phyloP scores from a whole-genome alignment of 352 stramenopile species.

The Peronospora farinosa region DNA sequence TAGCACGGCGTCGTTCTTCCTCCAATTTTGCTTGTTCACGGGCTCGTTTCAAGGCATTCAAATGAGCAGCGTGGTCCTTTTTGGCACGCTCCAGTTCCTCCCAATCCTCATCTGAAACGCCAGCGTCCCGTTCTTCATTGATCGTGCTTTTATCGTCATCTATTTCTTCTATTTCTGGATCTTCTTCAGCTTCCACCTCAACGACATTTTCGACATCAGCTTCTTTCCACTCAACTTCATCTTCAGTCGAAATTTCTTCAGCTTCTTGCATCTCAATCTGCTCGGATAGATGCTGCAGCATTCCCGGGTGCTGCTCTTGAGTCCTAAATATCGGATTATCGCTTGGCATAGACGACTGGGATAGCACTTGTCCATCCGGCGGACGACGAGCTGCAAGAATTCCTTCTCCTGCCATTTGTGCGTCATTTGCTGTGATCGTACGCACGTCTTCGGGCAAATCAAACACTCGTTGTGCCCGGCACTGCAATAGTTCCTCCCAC shows the following conservation, averaged over 20 bases:
- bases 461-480: slow-evolving; percentile 54
- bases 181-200: slow-evolving; percentile 22
- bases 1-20: slow-evolving; percentile 33
- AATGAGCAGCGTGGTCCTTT: slow-evolving; percentile 32
- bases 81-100: slow-evolving; percentile 61
- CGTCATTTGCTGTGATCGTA: slow-evolving; percentile 42
- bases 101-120: slow-evolving; percentile 61
- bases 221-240: slow-evolving; percentile 11
- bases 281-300: neutral
- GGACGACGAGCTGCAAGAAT: slow-evolving; percentile 40
- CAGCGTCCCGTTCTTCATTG: slow-evolving; percentile 30
- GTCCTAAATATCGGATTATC: slow-evolving; percentile 6
- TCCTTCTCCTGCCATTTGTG: slow-evolving; percentile 26
- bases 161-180: slow-evolving; percentile 13
- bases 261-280: slow-evolving; percentile 6
- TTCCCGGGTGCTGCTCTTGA: slow-evolving; percentile 1
- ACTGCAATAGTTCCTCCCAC: slow-evolving; percentile 59
- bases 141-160: neutral
- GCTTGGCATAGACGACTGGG: slow-evolving; percentile 8
- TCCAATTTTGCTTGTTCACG: slow-evolving; percentile 33
- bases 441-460: slow-evolving; percentile 36
- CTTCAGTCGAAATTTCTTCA: slow-evolving; percentile 3
- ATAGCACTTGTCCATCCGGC: slow-evolving; percentile 28
- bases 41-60: slow-evolving; percentile 31
- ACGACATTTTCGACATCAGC: slow-evolving; percentile 2